Percentiles rank a stretch among this genome's conserved stretches.
These are phyloP conservation scores for Trypanosoma theileri DNA, from an alignment of 208 protist species.

Conservation along the genomic window DNA sequence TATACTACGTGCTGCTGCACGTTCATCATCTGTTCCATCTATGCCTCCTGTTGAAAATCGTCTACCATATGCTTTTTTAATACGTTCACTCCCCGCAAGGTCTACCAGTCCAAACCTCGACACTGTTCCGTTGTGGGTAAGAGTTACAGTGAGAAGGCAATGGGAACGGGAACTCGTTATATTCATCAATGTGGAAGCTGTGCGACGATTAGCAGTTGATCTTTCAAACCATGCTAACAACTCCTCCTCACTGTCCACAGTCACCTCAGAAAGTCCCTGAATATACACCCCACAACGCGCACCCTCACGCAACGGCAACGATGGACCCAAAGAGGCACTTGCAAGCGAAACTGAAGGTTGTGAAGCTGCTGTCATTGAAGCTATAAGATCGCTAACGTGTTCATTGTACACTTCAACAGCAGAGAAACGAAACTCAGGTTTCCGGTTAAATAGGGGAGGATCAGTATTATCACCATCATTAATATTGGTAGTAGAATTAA, in stretches of 20 bases:
- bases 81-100: conserved; percentile 93
- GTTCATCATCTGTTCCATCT: neutral
- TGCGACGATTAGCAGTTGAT: conserved; percentile 85
- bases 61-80: conserved; percentile 72
- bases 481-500: conserved; percentile 13
- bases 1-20: neutral
- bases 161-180: conserved; percentile 90
- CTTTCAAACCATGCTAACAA: conserved; percentile 77
- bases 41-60: conserved; percentile 10
- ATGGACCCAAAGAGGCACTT: neutral
- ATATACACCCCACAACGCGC: conserved; percentile 80
- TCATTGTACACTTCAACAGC: conserved; percentile 96
- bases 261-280: conserved; percentile 64
- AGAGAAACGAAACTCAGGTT: conserved; percentile 39
- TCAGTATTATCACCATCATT: conserved; percentile 9
- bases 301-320: conserved; percentile 86
- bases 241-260: conserved; percentile 63
- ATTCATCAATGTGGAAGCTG: conserved; percentile 93
- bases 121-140: conserved; percentile 52
- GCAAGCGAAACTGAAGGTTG: neutral
- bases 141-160: conserved; percentile 90
- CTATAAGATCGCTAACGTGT: conserved; percentile 83
- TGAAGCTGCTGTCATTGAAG: conserved; percentile 1
- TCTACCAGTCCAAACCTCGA: conserved; percentile 93
- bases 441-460: neutral